A percentile compares a stretch with the other conserved stretches of the same genome.
Conservation (phyloP, 768 basidiomycete genomes). For the Trametes punicea region DNA sequence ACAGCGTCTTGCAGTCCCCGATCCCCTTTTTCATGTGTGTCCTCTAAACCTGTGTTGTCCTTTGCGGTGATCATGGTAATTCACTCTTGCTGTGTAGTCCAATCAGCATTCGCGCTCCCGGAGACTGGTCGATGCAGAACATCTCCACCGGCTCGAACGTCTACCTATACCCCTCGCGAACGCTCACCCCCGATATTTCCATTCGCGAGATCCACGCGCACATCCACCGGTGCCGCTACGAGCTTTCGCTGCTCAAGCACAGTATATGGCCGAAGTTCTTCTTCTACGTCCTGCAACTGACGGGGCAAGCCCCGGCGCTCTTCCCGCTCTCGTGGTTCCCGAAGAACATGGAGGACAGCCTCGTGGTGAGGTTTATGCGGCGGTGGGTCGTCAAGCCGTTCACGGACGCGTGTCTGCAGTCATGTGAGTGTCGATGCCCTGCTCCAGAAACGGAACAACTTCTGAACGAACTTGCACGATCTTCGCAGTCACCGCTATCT, state of each 20-base stretch:
- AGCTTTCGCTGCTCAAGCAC: conserved; percentile 24
- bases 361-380: conserved; percentile 4
- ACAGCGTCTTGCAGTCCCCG: conserved; percentile 17
- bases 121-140: conserved; percentile 28
- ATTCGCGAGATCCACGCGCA: conserved; percentile 21
- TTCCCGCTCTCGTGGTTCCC: conserved; percentile 21
- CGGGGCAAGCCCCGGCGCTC: conserved; percentile 21
- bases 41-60: background rate
- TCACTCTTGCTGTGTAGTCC: conserved; percentile 9
- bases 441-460: too few species aligned
- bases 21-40: conserved; percentile 25
- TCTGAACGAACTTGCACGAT: background rate
- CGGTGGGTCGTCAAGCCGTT: conserved; percentile 17
- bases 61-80: background rate
- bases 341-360: conserved; percentile 1
- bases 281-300: conserved; percentile 22
- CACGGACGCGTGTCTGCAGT: conserved; percentile 15
- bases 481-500: conserved; percentile 17
- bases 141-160: conserved; percentile 24
- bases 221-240: conserved; percentile 23
- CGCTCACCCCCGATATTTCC: conserved; percentile 1
- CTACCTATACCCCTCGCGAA: conserved; percentile 19
- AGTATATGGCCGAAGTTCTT: conserved; percentile 17
- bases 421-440: conserved; percentile 12
- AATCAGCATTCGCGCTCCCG: conserved; percentile 24